Percentiles rank a stretch among this genome's conserved stretches.
Evolutionary conservation across 345 rosid genomes (phyloP).

Genomic region (Citrus medica): DNA sequence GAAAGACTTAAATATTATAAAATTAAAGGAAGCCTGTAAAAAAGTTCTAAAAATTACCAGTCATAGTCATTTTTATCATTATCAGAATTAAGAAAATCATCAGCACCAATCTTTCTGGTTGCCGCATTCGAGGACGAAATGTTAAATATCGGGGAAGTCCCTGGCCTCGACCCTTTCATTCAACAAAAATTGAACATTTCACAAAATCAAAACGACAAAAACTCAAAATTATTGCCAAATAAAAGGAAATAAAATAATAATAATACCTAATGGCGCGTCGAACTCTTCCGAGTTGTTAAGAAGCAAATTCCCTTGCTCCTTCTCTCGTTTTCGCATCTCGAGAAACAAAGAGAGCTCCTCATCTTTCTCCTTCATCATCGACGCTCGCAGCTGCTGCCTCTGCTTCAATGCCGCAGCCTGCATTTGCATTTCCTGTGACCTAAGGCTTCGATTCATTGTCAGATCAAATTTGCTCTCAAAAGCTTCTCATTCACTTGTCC

Average conservation of each 20-base stretch:
- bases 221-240: not conserved
- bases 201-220: not conserved
- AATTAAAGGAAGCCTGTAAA: not conserved
- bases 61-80: conserved; percentile 93
- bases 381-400: conserved; percentile 73
- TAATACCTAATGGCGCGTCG: conserved; percentile 70
- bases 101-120: conserved; percentile 58
- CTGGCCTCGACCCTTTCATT: conserved; percentile 70
- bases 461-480: conserved; percentile 21
- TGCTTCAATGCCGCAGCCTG: conserved; percentile 64
- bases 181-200: not conserved
- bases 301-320: conserved; percentile 63
- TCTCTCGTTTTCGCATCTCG: conserved; percentile 89
- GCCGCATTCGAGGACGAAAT: conserved; percentile 47
- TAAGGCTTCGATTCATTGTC: conserved; percentile 86
- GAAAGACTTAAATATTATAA: not conserved
- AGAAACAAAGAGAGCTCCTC: conserved; percentile 90
- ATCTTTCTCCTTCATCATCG: conserved; percentile 85
- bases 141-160: conserved; percentile 77
- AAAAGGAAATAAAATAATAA: not conserved
- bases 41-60: conserved; percentile 48
- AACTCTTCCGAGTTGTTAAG: conserved; percentile 56
- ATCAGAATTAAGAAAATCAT: conserved; percentile 93
- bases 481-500: conserved; percentile 37
- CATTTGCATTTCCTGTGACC: conserved; percentile 74